Percentiles rank a stretch among this genome's conserved stretches.
These are phyloP conservation scores for Meyerozyma sp. DNA, from an alignment of 1,139 yeast genomes.

Conservation along the genomic window DNA sequence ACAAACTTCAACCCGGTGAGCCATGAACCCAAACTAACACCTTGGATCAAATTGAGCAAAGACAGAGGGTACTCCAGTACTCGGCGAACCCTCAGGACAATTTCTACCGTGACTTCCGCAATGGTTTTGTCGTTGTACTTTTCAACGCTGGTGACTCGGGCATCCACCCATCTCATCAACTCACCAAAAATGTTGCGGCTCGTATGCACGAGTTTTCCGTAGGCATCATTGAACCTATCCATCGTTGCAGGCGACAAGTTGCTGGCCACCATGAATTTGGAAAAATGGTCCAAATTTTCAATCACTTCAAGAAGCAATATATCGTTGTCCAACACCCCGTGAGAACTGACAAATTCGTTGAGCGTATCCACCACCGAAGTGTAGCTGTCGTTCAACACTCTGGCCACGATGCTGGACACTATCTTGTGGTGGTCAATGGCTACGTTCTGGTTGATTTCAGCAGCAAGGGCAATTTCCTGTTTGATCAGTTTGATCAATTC, in stretches of 20 bases:
- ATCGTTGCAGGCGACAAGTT: conserved; percentile 6
- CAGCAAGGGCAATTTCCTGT: conserved; percentile 40
- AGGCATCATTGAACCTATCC: conserved; percentile 6
- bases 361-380: conserved; percentile 10
- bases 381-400: conserved; percentile 19
- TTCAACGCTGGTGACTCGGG: conserved; percentile 38
- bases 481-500: conserved; percentile 46
- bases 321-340: conserved; percentile 18
- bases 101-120: conserved; percentile 65
- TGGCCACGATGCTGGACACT: conserved; percentile 18
- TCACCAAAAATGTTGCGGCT: conserved; percentile 47
- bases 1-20: conserved; percentile 53
- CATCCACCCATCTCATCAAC: conserved; percentile 51
- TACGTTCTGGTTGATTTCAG: conserved; percentile 19
- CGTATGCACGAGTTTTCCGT: conserved; percentile 13
- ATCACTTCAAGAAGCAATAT: conserved; percentile 42
- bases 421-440: conserved; percentile 12
- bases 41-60: conserved; percentile 46
- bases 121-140: conserved; percentile 56
- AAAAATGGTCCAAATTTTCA: conserved; percentile 23
- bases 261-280: conserved; percentile 12
- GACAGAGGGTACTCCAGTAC: conserved; percentile 60
- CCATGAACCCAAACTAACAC: conserved; percentile 63
- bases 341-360: conserved; percentile 7
- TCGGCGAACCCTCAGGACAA: conserved; percentile 56